Percentiles rank a stretch among this genome's conserved stretches.
phyloP scores from a whole-genome alignment of 139 green algal genomes.

The Pleodorina starrii region DNA sequence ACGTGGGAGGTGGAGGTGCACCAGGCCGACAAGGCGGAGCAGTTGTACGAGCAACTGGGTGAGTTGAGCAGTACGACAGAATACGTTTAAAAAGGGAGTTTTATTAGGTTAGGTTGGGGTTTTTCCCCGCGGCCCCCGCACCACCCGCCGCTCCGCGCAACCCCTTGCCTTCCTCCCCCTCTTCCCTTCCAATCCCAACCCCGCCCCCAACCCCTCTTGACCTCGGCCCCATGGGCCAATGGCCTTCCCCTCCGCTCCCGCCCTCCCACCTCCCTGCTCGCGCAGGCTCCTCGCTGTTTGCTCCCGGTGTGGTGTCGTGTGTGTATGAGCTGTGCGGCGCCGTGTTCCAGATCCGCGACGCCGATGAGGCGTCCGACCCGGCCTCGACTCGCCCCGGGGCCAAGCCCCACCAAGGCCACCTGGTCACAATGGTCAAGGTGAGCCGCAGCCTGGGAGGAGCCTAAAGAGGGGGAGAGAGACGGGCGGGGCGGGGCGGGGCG shows the following conservation, averaged over 20 bases:
- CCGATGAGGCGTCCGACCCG: constrained; percentile 59
- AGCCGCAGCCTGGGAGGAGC: not conserved
- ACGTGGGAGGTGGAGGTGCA: constrained; percentile 43
- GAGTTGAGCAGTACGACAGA: not conserved
- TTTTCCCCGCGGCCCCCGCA: too few relatives aligned
- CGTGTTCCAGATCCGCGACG: constrained; percentile 34
- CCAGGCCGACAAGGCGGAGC: constrained; percentile 35
- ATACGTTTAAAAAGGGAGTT: too few relatives aligned
- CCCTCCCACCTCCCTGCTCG: too few relatives aligned
- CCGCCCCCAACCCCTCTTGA: too few relatives aligned
- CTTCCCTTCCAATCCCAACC: too few relatives aligned
- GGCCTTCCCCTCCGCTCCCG: too few relatives aligned
- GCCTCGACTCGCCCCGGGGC: not conserved
- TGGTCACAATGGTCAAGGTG: constrained; percentile 85
- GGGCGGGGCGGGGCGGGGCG: too few relatives aligned
- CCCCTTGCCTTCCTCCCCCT: too few relatives aligned
- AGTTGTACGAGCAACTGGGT: constrained; percentile 42
- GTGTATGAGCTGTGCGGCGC: constrained; percentile 44
- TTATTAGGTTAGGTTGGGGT: too few relatives aligned
- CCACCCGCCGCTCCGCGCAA: too few relatives aligned
- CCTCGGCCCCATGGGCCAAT: too few relatives aligned
- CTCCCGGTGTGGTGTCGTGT: constrained; percentile 1
- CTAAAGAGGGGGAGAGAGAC: not conserved
- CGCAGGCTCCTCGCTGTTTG: not conserved
- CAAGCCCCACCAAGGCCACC: constrained; percentile 75